Conservation (phyloP, 495 filamentous ascomycete species). For the Xylaria flabelliformis region DNA sequence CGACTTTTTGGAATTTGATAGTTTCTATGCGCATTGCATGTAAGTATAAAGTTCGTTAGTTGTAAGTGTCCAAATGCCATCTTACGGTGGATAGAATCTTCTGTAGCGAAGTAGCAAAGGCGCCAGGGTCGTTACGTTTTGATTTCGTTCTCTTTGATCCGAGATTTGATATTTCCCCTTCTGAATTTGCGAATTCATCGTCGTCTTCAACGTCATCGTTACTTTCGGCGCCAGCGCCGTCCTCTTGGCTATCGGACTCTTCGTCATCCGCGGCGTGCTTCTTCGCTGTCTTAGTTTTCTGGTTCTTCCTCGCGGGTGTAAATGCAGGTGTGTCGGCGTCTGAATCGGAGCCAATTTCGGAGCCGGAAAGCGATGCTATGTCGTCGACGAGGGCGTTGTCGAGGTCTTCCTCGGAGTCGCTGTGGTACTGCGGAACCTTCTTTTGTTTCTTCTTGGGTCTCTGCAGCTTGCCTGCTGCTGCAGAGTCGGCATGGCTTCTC, state of each 20-base stretch:
- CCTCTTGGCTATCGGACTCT: constrained; percentile 43
- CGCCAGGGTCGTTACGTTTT: constrained; percentile 88
- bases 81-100: constrained; percentile 76
- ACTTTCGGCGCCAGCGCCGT: constrained; percentile 30
- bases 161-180: constrained; percentile 43
- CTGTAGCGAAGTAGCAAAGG: constrained; percentile 88
- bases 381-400: constrained; percentile 55
- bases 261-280: constrained; percentile 42
- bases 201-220: constrained; percentile 43
- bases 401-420: constrained; percentile 69
- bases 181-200: constrained; percentile 38
- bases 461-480: constrained; percentile 58
- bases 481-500: constrained; percentile 50
- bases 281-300: constrained; percentile 30
- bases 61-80: neutral
- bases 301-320: constrained; percentile 27
- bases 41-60: neutral
- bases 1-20: constrained; percentile 75
- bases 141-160: constrained; percentile 54
- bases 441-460: constrained; percentile 73
- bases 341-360: constrained; percentile 48
- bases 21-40: constrained; percentile 55
- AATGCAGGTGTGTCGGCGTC: constrained; percentile 37
- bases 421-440: constrained; percentile 74
- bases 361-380: constrained; percentile 45